phyloP scores from a whole-genome alignment of 2,329 filamentous ascomycete genomes.

The Arachnomyces sp. region DNA sequence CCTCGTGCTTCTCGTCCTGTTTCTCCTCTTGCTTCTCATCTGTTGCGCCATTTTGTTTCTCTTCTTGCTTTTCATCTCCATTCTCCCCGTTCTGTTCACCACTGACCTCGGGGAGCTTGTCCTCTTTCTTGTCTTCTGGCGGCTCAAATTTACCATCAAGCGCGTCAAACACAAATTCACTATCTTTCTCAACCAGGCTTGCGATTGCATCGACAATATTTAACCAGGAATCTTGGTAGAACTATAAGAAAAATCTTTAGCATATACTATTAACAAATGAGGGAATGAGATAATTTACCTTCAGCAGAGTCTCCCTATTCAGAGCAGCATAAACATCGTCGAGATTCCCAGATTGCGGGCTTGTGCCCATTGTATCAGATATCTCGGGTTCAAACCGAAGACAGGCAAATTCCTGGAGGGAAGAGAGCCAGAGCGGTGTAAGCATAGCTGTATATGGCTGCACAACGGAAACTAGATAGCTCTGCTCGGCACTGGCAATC shows the following conservation, averaged over 20 bases:
- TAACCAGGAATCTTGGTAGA: conserved; percentile 96
- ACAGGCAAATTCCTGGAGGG: conserved; percentile 84
- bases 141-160: conserved; percentile 66
- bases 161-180: conserved; percentile 94
- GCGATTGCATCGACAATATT: conserved; percentile 96
- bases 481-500: conserved; percentile 86
- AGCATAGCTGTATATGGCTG: conserved; percentile 82
- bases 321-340: conserved; percentile 92
- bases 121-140: conserved; percentile 21
- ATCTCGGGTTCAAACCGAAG: conserved; percentile 95
- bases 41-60: too few species aligned
- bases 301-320: conserved; percentile 84
- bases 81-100: too few species aligned
- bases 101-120: conserved; percentile 11
- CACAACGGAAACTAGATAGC: conserved; percentile 78
- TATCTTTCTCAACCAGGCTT: conserved; percentile 93
- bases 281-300: conserved; percentile 33
- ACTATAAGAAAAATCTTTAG: conserved; percentile 35
- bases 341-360: conserved; percentile 72
- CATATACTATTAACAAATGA: too few species aligned
- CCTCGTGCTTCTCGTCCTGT: too few species aligned
- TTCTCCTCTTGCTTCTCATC: too few species aligned
- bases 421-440: conserved; percentile 89
- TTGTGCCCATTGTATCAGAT: conserved; percentile 76
- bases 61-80: too few species aligned